Percentiles rank a stretch among this genome's conserved stretches.
Conservation (phyloP, 495 filamentous ascomycete species). For the Penicillium herquei region DNA sequence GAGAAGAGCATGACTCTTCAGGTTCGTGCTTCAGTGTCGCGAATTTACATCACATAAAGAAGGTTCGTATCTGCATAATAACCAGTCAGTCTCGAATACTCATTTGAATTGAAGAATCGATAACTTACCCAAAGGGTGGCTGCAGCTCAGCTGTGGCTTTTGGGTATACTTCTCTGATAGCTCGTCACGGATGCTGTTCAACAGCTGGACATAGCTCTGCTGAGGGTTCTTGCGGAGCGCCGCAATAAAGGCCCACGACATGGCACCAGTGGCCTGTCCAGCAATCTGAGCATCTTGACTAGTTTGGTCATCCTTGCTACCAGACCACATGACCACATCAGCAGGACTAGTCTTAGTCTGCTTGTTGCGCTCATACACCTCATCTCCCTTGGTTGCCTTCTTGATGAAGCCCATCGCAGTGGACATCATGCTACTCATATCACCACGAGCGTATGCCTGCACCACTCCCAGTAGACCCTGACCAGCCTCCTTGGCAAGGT, state of each 20-base stretch:
- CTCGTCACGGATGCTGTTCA: slow-evolving; percentile 95
- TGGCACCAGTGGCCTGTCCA: slow-evolving; percentile 91
- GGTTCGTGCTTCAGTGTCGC: neutral
- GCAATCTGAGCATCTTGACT: slow-evolving; percentile 63
- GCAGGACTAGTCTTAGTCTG: slow-evolving; percentile 92
- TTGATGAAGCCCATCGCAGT: slow-evolving; percentile 87
- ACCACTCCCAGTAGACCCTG: slow-evolving; percentile 89
- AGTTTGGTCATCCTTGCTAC: slow-evolving; percentile 94
- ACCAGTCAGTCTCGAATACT: neutral
- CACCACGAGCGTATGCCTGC: slow-evolving; percentile 84
- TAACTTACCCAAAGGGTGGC: slow-evolving; percentile 85
- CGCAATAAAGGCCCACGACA: slow-evolving; percentile 96
- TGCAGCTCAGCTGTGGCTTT: slow-evolving; percentile 95
- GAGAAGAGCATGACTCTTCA: neutral
- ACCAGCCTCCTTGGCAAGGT: slow-evolving; percentile 95
- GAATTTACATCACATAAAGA: slow-evolving; percentile 62
- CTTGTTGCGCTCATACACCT: slow-evolving; percentile 73
- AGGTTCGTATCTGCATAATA: slow-evolving; percentile 55
- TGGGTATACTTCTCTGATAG: slow-evolving; percentile 85
- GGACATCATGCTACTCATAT: slow-evolving; percentile 77
- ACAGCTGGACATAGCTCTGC: slow-evolving; percentile 93
- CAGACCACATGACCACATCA: slow-evolving; percentile 97
- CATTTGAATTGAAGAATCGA: neutral
- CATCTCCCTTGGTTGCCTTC: slow-evolving; percentile 83
- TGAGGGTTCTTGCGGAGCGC: slow-evolving; percentile 96